Evolutionary conservation across 1,284 basidiomycete species (phyloP), one percentile per base, ranked within the genome.

Genomic region (Ganoderma lucidum): DNA sequence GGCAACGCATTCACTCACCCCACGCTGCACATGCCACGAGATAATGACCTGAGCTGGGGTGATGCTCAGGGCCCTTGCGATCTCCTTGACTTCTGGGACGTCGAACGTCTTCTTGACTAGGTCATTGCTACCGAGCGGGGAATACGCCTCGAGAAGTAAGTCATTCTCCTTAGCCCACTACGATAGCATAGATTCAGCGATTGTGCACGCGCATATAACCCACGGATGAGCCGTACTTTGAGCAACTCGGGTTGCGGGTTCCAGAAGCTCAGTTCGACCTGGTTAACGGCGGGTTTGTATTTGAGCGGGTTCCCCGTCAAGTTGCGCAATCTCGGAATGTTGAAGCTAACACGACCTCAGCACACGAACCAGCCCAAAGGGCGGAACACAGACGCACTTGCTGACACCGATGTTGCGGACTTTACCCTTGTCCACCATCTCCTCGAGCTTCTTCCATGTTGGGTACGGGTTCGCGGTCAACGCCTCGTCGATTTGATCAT

Each of bases 381-480:
- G 1, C n/a, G 39, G 51, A 10, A 74, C 44, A 12, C 6, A 19
- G 35, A 70, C 86, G 69, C 70, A 90, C 90, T 92, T 92, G 90
- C 90, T 91, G 64, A 96, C 84, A 51, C 95, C 95, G 72, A 96
- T 96, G 63, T 95, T 94, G 79, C 88, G 88, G 62, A 93, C 85
- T 80, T 96, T 94, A 42, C 93, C 93, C 74, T 89, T 92, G 70
- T 88, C 86, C 30, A 93, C 88, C 77, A 96, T 78, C 74, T 91
- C 90, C 78, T 96, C 95, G 76, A 96, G 89, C 76, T 93, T 91
- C 76, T 89, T 83, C 95, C 95, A 97, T 0, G 95, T 96, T 30
- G 91, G 91, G 76, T 91, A 90, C 3, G 92, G 90, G 77, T 95
- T 84, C 28, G 88, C 88, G 6, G 89, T 92, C n/a, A 95, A 86